phyloP scores from a whole-genome alignment of 1,139 yeast genomes.

The Hyphopichia burtonii region DNA sequence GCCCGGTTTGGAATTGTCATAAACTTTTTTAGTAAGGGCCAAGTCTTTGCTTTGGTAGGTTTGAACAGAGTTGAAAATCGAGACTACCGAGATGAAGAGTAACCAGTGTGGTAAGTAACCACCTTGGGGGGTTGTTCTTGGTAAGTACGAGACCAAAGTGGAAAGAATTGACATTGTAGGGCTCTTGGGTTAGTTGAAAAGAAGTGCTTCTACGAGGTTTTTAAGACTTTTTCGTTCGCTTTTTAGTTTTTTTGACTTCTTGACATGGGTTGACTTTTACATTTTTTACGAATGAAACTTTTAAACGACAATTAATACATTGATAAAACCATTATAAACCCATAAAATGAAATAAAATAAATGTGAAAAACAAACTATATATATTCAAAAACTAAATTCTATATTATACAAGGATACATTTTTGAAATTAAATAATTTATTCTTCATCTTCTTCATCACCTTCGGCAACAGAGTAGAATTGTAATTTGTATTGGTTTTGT shows the following conservation, averaged over 20 bases:
- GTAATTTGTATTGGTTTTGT: constrained; percentile 96
- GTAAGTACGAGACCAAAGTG: constrained; percentile 21
- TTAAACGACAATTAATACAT: not conserved
- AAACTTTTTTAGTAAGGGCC: constrained; percentile 73
- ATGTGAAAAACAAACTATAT: constrained; percentile 4
- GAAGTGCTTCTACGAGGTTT: not conserved
- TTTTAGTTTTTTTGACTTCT: no score
- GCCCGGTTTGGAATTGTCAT: constrained; percentile 58
- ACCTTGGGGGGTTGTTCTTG: constrained; percentile 29
- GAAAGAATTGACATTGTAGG: constrained; percentile 10
- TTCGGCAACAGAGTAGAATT: constrained; percentile 97
- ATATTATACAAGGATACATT: constrained; percentile 3
- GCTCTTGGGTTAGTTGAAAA: not conserved
- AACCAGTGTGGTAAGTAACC: constrained; percentile 49
- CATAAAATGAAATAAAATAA: constrained; percentile 1
- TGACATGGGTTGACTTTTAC: no score
- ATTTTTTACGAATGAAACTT: not conserved
- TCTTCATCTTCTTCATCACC: constrained; percentile 97
- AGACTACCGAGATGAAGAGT: constrained; percentile 73
- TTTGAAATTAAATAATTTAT: constrained; percentile 31
- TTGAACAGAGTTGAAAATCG: constrained; percentile 86
- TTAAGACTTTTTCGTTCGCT: no score
- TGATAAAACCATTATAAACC: not conserved
- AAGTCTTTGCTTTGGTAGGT: constrained; percentile 73
- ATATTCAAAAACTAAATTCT: constrained; percentile 1